Evolutionary conservation across 768 basidiomycete species (phyloP), one percentile per base, ranked within the genome.

Genomic region (Boletus vinaceobasis): DNA sequence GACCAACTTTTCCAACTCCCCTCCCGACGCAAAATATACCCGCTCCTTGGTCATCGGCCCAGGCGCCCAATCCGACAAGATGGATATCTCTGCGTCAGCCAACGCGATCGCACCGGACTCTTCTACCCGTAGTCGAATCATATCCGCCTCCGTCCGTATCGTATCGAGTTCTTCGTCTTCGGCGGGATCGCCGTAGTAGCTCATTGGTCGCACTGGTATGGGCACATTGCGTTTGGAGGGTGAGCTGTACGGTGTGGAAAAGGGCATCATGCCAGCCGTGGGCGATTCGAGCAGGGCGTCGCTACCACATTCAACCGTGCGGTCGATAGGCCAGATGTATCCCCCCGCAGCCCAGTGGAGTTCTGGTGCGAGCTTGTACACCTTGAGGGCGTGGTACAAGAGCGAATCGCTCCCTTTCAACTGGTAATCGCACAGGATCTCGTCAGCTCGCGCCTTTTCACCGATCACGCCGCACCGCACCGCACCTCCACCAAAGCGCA

Each of bases 321-420:
- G 80, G 62, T 88, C 86, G 26, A 82, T 75, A 0, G 88, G 84
- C 90, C 90, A 92, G 57, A 92, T 77, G 67, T 87, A 90, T 19
- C 88, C 88, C 2, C 88, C 89, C 32, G 90, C 90, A 17, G 85
- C 83, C 86, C 88, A 92, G 55, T 87, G 87, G 1, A 92, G 77
- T 56, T 87, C 87, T 0, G 88, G 87, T 1, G 73, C 69, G 43
- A 92, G 81, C 56, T 90, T 90, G 75, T 84, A 89, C 37, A 86
- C 69, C 68, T 87, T 89, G 66, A 91, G 72, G 3, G 88, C 86
- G 48, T 88, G 86, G 67, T 88, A 90, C 8, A 92, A 70, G 32
- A 89, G 68, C 5, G 85, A 83, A 62, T 92, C 90, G 21, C 84
- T 84, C 35, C 87, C 88, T 72, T 88, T 90, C 45, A 92, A 71